A percentile compares a stretch with the other conserved stretches of the same genome.
Evolutionary conservation across 1,284 basidiomycete species (phyloP).

Genomic region (Mycosarcoma maydis): DNA sequence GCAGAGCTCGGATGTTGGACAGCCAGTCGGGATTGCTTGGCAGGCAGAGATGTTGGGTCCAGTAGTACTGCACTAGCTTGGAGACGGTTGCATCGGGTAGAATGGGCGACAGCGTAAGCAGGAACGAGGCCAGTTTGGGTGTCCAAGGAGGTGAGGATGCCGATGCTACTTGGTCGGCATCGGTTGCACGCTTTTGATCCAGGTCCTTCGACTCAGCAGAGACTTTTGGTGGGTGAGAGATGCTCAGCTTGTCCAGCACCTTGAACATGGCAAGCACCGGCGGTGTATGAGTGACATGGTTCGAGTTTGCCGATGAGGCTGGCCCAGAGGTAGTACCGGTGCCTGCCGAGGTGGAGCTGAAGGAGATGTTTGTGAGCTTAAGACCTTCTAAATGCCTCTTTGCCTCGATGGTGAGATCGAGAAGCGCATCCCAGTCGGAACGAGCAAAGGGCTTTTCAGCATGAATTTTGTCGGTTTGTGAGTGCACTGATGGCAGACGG

Average conservation of each 20-base stretch:
- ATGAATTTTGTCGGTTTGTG: constrained; percentile 2
- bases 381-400: constrained; percentile 56
- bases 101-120: constrained; percentile 59
- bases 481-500: neutral
- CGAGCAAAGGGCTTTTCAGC: constrained; percentile 16
- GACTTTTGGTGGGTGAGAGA: constrained; percentile 22
- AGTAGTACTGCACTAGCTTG: constrained; percentile 58
- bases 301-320: constrained; percentile 2
- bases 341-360: constrained; percentile 8
- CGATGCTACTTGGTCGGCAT: constrained; percentile 7
- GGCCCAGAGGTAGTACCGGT: constrained; percentile 5
- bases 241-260: constrained; percentile 35
- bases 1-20: constrained; percentile 51
- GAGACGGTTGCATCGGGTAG: constrained; percentile 56
- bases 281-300: constrained; percentile 1
- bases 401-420: constrained; percentile 57
- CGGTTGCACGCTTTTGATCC: constrained; percentile 11
- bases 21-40: constrained; percentile 63
- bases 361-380: constrained; percentile 28
- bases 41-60: constrained; percentile 58
- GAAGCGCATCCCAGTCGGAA: constrained; percentile 61
- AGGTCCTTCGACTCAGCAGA: constrained; percentile 14
- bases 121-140: constrained; percentile 50
- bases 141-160: constrained; percentile 49
- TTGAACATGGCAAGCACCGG: constrained; percentile 38